phyloP scores from a whole-genome alignment of 495 filamentous ascomycete genomes.

The Podospora sp. region DNA sequence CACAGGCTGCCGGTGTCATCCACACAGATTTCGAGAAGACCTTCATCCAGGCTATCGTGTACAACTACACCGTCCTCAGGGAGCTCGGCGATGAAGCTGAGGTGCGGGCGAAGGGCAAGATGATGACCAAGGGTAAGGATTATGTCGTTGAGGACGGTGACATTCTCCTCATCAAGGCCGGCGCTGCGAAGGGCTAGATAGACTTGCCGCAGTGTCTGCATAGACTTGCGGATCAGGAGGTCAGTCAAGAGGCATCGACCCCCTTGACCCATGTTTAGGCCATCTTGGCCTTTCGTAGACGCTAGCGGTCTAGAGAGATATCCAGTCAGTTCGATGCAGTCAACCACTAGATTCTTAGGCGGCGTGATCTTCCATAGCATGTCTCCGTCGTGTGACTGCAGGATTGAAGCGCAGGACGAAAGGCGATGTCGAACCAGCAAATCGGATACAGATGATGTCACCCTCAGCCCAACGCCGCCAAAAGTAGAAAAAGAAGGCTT shows the following conservation, averaged over 20 bases:
- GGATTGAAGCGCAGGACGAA: too few species aligned
- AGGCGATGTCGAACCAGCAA: too few species aligned
- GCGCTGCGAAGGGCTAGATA: slow-evolving; percentile 78
- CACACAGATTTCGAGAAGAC: slow-evolving; percentile 99
- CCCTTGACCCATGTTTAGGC: neutral
- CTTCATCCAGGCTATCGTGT: slow-evolving; percentile 95
- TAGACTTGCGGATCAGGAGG: slow-evolving; percentile 23
- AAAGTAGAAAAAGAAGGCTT: too few species aligned
- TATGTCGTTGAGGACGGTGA: slow-evolving; percentile 83
- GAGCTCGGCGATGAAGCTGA: slow-evolving; percentile 86
- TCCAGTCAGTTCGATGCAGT: neutral
- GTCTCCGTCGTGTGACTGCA: too few species aligned
- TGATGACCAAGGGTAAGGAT: slow-evolving; percentile 99
- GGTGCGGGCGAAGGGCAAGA: slow-evolving; percentile 90
- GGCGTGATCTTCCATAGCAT: too few species aligned
- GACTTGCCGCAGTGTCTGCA: slow-evolving; percentile 20
- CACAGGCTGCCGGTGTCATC: slow-evolving; percentile 95
- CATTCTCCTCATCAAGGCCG: slow-evolving; percentile 88
- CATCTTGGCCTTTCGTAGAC: slow-evolving; percentile 7
- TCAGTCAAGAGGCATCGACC: neutral
- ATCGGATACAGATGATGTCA: too few species aligned
- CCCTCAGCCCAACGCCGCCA: too few species aligned
- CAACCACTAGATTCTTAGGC: too few species aligned
- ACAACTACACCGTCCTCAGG: slow-evolving; percentile 77
- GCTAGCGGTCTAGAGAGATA: slow-evolving; percentile 2